These are phyloP conservation scores for Nothophytophthora sp. DNA, from an alignment of 352 stramenopile species.

Conservation along the genomic window DNA sequence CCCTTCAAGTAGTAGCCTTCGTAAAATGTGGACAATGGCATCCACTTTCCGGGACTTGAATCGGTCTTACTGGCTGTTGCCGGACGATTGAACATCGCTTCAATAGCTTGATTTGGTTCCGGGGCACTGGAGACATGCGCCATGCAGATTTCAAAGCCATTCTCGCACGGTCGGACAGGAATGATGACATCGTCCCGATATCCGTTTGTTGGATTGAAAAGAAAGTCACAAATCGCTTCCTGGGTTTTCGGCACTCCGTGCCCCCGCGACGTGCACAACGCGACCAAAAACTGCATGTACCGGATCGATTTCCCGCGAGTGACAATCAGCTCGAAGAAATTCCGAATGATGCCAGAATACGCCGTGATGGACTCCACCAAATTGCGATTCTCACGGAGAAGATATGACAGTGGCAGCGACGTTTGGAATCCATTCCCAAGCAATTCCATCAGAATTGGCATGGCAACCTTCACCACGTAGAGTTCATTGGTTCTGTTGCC, in stretches of 20 bases:
- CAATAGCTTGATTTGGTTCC: constrained; percentile 29
- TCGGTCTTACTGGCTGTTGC: constrained; percentile 1
- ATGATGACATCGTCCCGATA: constrained; percentile 62
- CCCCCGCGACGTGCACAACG: constrained; percentile 60
- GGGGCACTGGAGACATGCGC: constrained; percentile 13
- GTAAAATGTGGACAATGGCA: constrained; percentile 54
- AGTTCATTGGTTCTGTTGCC: constrained; percentile 60
- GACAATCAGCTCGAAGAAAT: constrained; percentile 78
- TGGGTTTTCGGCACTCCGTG: constrained; percentile 70
- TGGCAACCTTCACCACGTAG: constrained; percentile 49
- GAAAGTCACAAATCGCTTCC: constrained; percentile 68
- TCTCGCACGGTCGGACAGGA: constrained; percentile 38
- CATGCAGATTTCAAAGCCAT: constrained; percentile 60
- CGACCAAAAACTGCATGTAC: constrained; percentile 78
- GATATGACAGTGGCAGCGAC: constrained; percentile 60
- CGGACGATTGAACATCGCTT: constrained; percentile 37
- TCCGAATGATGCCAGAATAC: constrained; percentile 58
- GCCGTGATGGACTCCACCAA: constrained; percentile 73
- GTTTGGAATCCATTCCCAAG: constrained; percentile 76
- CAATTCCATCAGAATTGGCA: constrained; percentile 71
- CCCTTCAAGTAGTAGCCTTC: constrained; percentile 56
- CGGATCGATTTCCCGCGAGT: constrained; percentile 64
- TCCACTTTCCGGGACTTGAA: constrained; percentile 32
- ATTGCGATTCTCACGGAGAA: constrained; percentile 72
- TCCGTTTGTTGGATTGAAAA: constrained; percentile 59